Conservation (phyloP, 179 eudicot species). For the Patellifolia procumbens region DNA sequence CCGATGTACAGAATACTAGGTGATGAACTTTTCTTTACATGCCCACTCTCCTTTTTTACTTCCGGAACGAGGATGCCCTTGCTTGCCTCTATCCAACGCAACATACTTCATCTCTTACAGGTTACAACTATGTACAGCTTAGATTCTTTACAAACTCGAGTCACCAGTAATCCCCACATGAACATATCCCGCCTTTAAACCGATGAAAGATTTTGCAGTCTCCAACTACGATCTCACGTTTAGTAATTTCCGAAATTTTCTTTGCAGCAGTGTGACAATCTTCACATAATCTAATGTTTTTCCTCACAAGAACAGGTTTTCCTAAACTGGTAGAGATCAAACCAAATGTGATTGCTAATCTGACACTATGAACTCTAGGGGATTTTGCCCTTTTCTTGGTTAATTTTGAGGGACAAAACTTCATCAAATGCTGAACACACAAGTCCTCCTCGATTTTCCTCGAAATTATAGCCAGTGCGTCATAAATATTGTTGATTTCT, state of each 20-base stretch:
- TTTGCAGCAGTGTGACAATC: constrained; percentile 63
- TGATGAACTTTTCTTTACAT: too few relatives aligned
- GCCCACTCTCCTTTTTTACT: too few relatives aligned
- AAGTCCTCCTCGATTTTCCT: constrained; percentile 43
- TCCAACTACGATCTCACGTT: constrained; percentile 67
- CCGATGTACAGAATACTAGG: too few relatives aligned
- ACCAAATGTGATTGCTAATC: constrained; percentile 61
- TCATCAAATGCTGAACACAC: constrained; percentile 24
- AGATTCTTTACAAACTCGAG: not conserved
- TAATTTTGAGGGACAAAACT: constrained; percentile 47
- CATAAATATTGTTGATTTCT: constrained; percentile 41
- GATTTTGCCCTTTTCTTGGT: constrained; percentile 38
- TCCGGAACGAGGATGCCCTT: too few relatives aligned
- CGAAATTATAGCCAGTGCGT: constrained; percentile 46
- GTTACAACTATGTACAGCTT: not conserved
- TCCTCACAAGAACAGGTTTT: constrained; percentile 53
- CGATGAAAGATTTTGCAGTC: constrained; percentile 76
- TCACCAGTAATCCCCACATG: constrained; percentile 81
- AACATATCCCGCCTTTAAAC: constrained; percentile 62
- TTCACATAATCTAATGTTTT: constrained; percentile 62
- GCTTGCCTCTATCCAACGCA: too few relatives aligned
- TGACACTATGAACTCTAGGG: constrained; percentile 61
- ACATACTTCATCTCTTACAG: too few relatives aligned
- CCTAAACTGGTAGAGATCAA: constrained; percentile 51
- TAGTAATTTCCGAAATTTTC: constrained; percentile 53